Evolutionary conservation across 768 basidiomycete genomes (phyloP).

Genomic region (Naganishia vishniacii): DNA sequence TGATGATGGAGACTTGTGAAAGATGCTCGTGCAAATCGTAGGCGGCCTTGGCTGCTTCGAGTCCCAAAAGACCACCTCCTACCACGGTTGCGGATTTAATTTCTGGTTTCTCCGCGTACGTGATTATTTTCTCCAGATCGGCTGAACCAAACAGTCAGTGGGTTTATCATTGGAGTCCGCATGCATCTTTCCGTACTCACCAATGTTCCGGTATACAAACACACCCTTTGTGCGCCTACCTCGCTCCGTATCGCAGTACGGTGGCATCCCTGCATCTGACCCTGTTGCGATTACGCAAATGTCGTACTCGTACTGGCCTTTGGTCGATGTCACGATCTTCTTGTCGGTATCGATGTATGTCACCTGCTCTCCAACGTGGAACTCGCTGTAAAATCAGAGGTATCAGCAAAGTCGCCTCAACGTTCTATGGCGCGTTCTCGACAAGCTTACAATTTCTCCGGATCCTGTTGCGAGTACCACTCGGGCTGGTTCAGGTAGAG

Average conservation of each 20-base stretch:
- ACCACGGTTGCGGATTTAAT: constrained; percentile 57
- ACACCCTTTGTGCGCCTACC: constrained; percentile 55
- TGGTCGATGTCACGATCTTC: constrained; percentile 55
- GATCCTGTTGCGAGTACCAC: constrained; percentile 62
- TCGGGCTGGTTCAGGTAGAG: constrained; percentile 58
- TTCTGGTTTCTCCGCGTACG: constrained; percentile 55
- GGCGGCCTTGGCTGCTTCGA: constrained; percentile 69
- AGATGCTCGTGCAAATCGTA: constrained; percentile 56
- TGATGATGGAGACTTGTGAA: constrained; percentile 55
- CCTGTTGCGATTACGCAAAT: constrained; percentile 67
- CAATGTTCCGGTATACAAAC: constrained; percentile 68
- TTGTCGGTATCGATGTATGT: constrained; percentile 35
- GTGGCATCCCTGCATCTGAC: constrained; percentile 61
- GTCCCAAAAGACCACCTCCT: constrained; percentile 66
- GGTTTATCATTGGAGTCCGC: too few relatives aligned
- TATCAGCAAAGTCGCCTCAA: neutral
- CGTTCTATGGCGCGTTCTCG: constrained; percentile 50
- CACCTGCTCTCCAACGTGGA: constrained; percentile 44
- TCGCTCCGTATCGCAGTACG: constrained; percentile 54
- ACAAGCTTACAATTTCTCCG: constrained; percentile 52
- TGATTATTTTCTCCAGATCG: constrained; percentile 62
- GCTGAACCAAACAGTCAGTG: too few relatives aligned
- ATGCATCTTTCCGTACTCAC: constrained; percentile 1
- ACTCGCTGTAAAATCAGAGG: constrained; percentile 18
- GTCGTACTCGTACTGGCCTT: constrained; percentile 56